These are phyloP conservation scores for Teratosphaeria zuluensis DNA, from an alignment of 2,329 filamentous ascomycete genomes.

Conservation along the genomic window DNA sequence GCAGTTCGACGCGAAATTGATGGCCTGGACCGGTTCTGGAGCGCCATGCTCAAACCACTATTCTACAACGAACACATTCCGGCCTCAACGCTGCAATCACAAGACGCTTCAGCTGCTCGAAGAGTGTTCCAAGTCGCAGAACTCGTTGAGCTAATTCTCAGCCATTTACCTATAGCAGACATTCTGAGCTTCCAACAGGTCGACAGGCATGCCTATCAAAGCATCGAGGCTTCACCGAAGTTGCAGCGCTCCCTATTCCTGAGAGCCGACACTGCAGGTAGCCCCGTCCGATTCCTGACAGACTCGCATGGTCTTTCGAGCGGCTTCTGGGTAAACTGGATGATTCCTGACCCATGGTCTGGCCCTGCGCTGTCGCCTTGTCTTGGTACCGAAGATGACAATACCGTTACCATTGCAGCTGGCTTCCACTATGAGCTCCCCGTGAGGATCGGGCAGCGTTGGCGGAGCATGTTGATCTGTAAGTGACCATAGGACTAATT, in stretches of 20 bases:
- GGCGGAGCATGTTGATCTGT: not conserved
- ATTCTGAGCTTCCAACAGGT: not conserved
- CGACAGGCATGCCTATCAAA: not conserved
- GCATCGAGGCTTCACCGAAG: not conserved
- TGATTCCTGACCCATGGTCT: not conserved
- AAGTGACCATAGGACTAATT: not conserved
- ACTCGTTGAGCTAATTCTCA: not conserved
- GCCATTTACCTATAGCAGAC: not conserved
- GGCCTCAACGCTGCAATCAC: not conserved
- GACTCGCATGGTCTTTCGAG: not conserved
- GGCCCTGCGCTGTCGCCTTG: not conserved
- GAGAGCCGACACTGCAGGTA: not conserved
- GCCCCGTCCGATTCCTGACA: not conserved
- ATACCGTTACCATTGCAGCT: not conserved
- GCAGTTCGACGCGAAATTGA: not conserved
- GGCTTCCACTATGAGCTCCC: not conserved
- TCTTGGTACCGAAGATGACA: not conserved
- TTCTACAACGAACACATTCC: not conserved
- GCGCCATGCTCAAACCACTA: not conserved
- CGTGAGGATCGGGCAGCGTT: not conserved
- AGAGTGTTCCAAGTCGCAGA: not conserved
- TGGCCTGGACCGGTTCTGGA: not conserved
- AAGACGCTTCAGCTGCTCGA: not conserved
- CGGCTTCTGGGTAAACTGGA: not conserved
- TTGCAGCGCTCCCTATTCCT: not conserved